Base-by-base conservation (phyloP, 345 rosid species). In the Salix dunnii region DNA sequence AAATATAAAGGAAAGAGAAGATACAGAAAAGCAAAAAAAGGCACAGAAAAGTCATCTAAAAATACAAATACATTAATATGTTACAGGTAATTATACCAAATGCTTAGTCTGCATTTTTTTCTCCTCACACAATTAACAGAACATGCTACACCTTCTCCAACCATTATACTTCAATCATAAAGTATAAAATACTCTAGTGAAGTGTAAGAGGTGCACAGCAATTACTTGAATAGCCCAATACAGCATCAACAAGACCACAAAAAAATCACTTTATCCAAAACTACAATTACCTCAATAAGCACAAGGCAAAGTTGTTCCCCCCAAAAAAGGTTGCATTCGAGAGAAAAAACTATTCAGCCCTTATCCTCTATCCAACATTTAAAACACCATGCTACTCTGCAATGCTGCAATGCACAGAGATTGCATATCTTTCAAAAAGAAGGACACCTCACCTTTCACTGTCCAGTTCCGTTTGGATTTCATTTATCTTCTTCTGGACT, bases 401-500 rank as follows among this genome's bases (percentile, higher is more conserved):
- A 21, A 69, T 46, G 58, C 31, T 21, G 4, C 13, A 21, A 69
- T 46, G 58, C 66, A 70, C 14, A 42, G 31, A 60, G 48, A 2
- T 65, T 73, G 25, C 68, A 42, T 0, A 66, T 27, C 27, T 72
- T 49, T 61, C 65, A 68, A 38, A 76, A 63, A 67, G 25, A 70
- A 35, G 11, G 33, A 43, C 28, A 67, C 72, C 31, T 51, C 38
- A 96, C 99, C 91, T 91, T 85, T 93, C 98, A 77, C 75, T 79
- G 21, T 85, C 91, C 80, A 91, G 68, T 83, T 90, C 90, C 46
- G 78, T 63, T 84, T 76, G 88, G 71, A 85, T 64, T 36, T 91
- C 93, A 43, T 88, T 76, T 53, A 85, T 79, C 85, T 88, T 87
- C 74, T 89, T 80, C 76, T 89, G 90, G 79, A 89, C 79, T 81